These are phyloP conservation scores for Schwanniomyces sp. DNA, from an alignment of 805 yeast species.

Conservation along the genomic window DNA sequence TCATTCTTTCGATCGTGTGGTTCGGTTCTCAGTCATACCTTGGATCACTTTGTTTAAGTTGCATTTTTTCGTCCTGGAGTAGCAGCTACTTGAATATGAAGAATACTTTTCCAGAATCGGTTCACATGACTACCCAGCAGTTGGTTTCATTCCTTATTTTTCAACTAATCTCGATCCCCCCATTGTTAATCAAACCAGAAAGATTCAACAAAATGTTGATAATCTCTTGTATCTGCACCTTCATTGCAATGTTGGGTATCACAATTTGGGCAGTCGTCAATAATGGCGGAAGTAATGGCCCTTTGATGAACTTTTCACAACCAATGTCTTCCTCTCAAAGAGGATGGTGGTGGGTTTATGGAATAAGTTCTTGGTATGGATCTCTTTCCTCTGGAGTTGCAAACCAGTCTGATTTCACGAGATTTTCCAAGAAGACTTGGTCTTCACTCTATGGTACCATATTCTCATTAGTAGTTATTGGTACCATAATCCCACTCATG, in stretches of 20 bases:
- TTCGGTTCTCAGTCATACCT: constrained; percentile 46
- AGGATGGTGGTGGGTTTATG: constrained; percentile 43
- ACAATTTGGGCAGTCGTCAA: constrained; percentile 21
- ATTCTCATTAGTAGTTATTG: constrained; percentile 34
- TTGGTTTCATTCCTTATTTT: constrained; percentile 45
- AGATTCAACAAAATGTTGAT: constrained; percentile 29
- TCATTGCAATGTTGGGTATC: constrained; percentile 39
- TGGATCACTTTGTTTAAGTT: constrained; percentile 44
- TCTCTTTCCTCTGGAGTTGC: constrained; percentile 36
- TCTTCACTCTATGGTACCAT: constrained; percentile 29
- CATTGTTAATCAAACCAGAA: constrained; percentile 45
- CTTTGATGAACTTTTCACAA: constrained; percentile 9
- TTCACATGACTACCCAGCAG: constrained; percentile 41
- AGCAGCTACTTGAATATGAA: constrained; percentile 35
- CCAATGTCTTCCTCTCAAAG: constrained; percentile 17
- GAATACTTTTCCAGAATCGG: constrained; percentile 34
- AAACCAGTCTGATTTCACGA: constrained; percentile 40
- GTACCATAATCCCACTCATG: constrained; percentile 46
- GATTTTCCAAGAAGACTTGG: constrained; percentile 33
- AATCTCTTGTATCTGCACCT: constrained; percentile 22
- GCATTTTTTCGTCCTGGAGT: constrained; percentile 38
- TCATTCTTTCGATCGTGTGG: constrained; percentile 47
- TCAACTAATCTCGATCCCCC: constrained; percentile 42
- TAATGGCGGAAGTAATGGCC: constrained; percentile 29
- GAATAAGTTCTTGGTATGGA: constrained; percentile 38